Base-by-base conservation (phyloP, 1,139 yeast species). In the Yamadazyma sp. region DNA sequence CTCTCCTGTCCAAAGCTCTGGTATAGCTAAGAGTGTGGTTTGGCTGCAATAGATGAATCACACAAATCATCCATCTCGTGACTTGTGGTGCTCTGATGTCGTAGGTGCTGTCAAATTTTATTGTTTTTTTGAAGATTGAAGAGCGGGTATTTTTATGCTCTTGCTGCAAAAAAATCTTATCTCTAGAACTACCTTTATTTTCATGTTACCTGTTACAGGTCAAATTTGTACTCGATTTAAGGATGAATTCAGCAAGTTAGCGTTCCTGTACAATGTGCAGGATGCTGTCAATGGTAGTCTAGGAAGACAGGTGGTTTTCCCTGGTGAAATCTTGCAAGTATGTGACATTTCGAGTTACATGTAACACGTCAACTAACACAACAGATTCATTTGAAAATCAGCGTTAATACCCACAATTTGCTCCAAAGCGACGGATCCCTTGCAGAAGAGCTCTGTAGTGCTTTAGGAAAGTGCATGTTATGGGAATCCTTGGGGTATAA, bases 321-420 rank as follows among this genome's bases (percentile, higher is more conserved):
- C 29, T 5, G 29, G 12, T 7, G 29, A 27, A 15, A 15, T 27
- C n/a, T 27, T 27, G 29, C 13, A 27, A 27, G 29, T 27, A 27
- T 27, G 29, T 14, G 20, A 6, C 8, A 6, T 7, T 27, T 27
- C 9, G 14, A 25, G 9, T 6, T 15, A n/a, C 15, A 7, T 13
- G 3, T 27, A 10, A 5, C 11, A 9, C 11, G 12, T 16, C 21
- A 18, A 13, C 29, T 27, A 27, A 27, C 29, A 15, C 4, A 9
- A 13, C 20, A 27, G 29, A 15, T 27, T 11, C 29, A 27, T 27
- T 27, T 27, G 20, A 11, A 27, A 9, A 9, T 27, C 11, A 15
- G 5, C 12, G 20, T 27, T 15, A 27, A 27, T 10, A 13, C n/a
- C n/a, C 20, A 27, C 20, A 20, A 27, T 12, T 27, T 27, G n/a